These are phyloP conservation scores for Purpureocillium takamizusanense DNA, from an alignment of 2,329 filamentous ascomycete genomes.

Conservation along the genomic window DNA sequence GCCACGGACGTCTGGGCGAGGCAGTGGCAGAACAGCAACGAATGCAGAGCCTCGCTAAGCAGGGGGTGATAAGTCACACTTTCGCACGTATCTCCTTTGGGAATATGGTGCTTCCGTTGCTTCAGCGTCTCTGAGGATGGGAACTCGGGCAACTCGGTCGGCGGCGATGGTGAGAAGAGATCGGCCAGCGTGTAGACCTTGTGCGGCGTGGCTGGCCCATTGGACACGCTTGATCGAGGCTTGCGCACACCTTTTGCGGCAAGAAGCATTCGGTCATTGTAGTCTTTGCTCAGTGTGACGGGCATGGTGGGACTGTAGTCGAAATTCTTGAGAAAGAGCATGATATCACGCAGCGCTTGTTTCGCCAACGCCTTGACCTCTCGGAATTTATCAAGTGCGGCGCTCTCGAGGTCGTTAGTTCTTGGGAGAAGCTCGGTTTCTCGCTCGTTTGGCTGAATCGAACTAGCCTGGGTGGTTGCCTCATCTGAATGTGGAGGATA, in stretches of 20 bases:
- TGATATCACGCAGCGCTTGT: conserved; percentile 65
- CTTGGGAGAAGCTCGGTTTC: too few relatives aligned
- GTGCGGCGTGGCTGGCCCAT: conserved; percentile 19
- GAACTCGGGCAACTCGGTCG: conserved; percentile 57
- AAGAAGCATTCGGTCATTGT: conserved; percentile 47
- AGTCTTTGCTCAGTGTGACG: conserved; percentile 47
- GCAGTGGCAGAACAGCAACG: conserved; percentile 68
- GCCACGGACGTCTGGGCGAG: conserved; percentile 70
- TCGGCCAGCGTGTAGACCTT: conserved; percentile 40
- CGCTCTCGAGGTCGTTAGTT: too few relatives aligned
- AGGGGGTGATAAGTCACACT: conserved; percentile 66
- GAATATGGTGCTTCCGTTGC: conserved; percentile 2
- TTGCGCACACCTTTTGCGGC: conserved; percentile 39
- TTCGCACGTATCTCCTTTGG: conserved; percentile 22
- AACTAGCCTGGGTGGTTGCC: too few relatives aligned
- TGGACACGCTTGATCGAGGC: conserved; percentile 24
- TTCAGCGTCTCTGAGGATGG: conserved; percentile 36
- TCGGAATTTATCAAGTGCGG: too few relatives aligned
- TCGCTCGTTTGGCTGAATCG: too few relatives aligned
- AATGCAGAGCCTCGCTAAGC: conserved; percentile 69
- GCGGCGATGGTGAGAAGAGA: conserved; percentile 63
- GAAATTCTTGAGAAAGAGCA: conserved; percentile 61
- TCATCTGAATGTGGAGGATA: too few relatives aligned
- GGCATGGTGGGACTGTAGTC: conserved; percentile 71
- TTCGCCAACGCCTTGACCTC: conserved; percentile 64